phyloP scores from a whole-genome alignment of 2,329 filamentous ascomycete species.

The Aspergillus sp. region DNA sequence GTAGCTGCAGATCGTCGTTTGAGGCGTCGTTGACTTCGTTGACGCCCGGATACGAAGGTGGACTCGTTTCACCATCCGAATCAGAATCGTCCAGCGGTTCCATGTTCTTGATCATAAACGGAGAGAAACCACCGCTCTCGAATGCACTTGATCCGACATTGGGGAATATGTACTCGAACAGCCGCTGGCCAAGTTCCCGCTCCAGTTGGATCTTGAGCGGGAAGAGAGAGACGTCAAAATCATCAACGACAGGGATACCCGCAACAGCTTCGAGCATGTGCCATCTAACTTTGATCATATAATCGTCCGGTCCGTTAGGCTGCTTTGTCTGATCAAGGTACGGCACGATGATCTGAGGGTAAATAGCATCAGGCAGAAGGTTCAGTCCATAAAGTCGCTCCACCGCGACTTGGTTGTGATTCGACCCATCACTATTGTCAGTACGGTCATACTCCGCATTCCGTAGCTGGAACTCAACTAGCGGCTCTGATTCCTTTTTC shows the following conservation, averaged over 20 bases:
- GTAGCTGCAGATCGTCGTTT: conserved; percentile 44
- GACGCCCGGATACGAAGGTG: conserved; percentile 32
- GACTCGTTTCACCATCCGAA: conserved; percentile 35
- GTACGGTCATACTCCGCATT: conserved; percentile 92
- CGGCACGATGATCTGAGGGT: conserved; percentile 92
- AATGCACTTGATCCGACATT: conserved; percentile 62
- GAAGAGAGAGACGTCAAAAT: conserved; percentile 91
- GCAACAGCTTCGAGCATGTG: conserved; percentile 98
- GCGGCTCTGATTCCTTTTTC: conserved; percentile 77
- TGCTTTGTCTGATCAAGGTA: conserved; percentile 68
- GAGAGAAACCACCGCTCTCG: conserved; percentile 49
- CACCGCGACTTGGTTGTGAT: conserved; percentile 87
- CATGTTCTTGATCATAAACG: conserved; percentile 52
- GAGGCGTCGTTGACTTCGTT: conserved; percentile 38
- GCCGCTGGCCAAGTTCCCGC: conserved; percentile 82
- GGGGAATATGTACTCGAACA: conserved; percentile 98
- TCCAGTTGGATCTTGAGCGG: conserved; percentile 93
- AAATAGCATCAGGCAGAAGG: conserved; percentile 82
- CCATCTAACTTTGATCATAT: conserved; percentile 95
- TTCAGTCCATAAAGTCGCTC: conserved; percentile 87
- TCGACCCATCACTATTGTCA: conserved; percentile 95
- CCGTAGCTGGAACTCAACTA: conserved; percentile 89
- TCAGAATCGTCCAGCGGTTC: conserved; percentile 52
- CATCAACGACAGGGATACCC: conserved; percentile 93
- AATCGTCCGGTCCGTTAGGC: conserved; percentile 59